Conservation (phyloP, 257 asterid species). For the Nemophila menziesii region DNA sequence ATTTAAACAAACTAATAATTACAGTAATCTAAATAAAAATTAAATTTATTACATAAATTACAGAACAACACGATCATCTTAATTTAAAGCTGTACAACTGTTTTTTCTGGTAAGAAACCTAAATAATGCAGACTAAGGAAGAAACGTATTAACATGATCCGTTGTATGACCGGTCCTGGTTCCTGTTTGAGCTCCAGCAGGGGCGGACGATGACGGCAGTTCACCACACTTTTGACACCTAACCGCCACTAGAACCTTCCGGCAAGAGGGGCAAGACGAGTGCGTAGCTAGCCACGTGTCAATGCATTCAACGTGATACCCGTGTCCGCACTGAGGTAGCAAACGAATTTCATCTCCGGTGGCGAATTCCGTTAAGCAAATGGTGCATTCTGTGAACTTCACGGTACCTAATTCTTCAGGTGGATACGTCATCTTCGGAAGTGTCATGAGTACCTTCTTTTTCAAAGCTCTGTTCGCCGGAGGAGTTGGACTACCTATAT, state of each 20-base stretch:
- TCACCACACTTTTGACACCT: conserved; percentile 21
- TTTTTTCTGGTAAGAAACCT: too few species aligned
- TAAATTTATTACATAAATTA: too few species aligned
- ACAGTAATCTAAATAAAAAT: too few species aligned
- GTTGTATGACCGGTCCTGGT: background rate
- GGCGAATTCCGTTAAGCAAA: conserved; percentile 18
- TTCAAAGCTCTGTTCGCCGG: conserved; percentile 16
- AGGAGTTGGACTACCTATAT: background rate
- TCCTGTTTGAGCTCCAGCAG: background rate
- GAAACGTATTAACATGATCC: background rate
- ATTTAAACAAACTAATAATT: too few species aligned
- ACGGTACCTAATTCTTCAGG: background rate
- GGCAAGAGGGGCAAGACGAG: conserved; percentile 23
- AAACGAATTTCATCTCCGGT: conserved; percentile 13
- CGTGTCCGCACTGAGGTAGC: conserved; percentile 25
- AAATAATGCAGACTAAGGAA: too few species aligned
- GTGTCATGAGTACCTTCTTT: conserved; percentile 15
- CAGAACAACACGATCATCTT: too few species aligned
- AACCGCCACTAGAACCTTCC: conserved; percentile 14
- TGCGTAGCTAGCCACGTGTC: conserved; percentile 26
- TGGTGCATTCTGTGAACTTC: conserved; percentile 20
- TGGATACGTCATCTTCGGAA: conserved; percentile 16
- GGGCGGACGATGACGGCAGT: background rate
- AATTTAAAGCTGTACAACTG: too few species aligned
- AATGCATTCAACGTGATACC: conserved; percentile 18